Evolutionary conservation across 257 asterid species (phyloP).

Genomic region (Verbascum thapsus): DNA sequence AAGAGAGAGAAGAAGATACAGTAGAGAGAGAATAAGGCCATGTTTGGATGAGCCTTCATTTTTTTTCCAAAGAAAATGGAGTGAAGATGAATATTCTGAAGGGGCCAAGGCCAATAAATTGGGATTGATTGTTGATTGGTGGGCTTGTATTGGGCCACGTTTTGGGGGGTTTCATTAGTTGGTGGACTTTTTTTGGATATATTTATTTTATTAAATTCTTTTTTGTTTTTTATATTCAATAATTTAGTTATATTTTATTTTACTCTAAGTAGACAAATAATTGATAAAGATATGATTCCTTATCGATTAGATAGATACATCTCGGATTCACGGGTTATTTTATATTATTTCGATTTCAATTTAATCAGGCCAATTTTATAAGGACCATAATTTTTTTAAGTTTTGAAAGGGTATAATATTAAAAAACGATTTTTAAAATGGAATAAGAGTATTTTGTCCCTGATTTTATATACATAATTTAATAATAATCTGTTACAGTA

Average conservation of each 20-base stretch:
- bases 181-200: conserved; percentile 11
- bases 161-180: neutral
- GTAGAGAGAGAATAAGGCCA: conserved; percentile 32
- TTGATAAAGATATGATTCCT: neutral
- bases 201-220: neutral
- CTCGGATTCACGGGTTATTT: too few relatives aligned
- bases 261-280: neutral
- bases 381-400: too few relatives aligned
- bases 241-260: neutral
- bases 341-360: too few relatives aligned
- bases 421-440: too few relatives aligned
- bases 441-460: too few relatives aligned
- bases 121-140: conserved; percentile 14
- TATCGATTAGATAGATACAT: neutral
- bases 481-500: too few relatives aligned
- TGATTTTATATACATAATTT: too few relatives aligned
- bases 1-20: conserved; percentile 29
- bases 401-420: too few relatives aligned
- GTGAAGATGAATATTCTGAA: conserved; percentile 28
- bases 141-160: conserved; percentile 41
- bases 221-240: neutral
- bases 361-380: too few relatives aligned
- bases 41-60: conserved; percentile 35
- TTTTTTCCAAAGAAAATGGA: conserved; percentile 21
- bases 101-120: conserved; percentile 18